phyloP scores from a whole-genome alignment of 164 flowering plant genomes.

The Berberis thunbergii region DNA sequence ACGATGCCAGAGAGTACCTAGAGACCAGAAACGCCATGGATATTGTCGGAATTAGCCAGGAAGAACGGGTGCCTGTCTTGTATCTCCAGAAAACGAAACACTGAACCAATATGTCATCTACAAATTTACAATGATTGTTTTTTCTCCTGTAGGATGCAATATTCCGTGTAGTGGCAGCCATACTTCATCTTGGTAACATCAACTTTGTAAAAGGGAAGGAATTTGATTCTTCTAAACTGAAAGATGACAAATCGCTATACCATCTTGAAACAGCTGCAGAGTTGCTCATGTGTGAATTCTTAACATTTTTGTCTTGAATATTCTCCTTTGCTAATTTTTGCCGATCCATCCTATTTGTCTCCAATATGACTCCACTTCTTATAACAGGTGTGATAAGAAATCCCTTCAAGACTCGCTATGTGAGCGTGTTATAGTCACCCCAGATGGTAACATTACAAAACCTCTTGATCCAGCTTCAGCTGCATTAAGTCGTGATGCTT shows the following conservation, averaged over 20 bases:
- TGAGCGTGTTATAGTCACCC: slow-evolving; percentile 81
- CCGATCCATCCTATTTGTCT: not conserved
- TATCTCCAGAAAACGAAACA: not conserved
- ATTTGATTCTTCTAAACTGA: slow-evolving; percentile 58
- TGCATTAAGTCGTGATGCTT: slow-evolving; percentile 57
- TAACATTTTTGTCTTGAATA: not conserved
- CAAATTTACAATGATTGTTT: slow-evolving; percentile 1
- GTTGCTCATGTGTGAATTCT: slow-evolving; percentile 49
- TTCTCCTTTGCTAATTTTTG: not conserved
- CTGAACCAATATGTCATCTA: not conserved
- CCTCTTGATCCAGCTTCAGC: slow-evolving; percentile 67
- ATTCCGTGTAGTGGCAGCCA: slow-evolving; percentile 77
- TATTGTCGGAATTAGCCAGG: slow-evolving; percentile 63
- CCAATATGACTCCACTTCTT: slow-evolving; percentile 1
- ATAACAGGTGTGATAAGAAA: slow-evolving; percentile 57
- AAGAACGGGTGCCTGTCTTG: slow-evolving; percentile 58
- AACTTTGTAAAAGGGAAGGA: slow-evolving; percentile 66
- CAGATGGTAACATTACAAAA: slow-evolving; percentile 70
- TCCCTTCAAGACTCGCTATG: slow-evolving; percentile 65
- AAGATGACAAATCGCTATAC: slow-evolving; percentile 54
- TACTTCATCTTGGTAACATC: slow-evolving; percentile 80
- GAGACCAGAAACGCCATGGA: slow-evolving; percentile 89
- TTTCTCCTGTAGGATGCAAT: slow-evolving; percentile 53
- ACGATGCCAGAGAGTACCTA: slow-evolving; percentile 61
- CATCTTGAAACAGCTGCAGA: slow-evolving; percentile 78